Base-by-base conservation (phyloP, 257 asterid genomes). In the Parsonsia alboflavescens region DNA sequence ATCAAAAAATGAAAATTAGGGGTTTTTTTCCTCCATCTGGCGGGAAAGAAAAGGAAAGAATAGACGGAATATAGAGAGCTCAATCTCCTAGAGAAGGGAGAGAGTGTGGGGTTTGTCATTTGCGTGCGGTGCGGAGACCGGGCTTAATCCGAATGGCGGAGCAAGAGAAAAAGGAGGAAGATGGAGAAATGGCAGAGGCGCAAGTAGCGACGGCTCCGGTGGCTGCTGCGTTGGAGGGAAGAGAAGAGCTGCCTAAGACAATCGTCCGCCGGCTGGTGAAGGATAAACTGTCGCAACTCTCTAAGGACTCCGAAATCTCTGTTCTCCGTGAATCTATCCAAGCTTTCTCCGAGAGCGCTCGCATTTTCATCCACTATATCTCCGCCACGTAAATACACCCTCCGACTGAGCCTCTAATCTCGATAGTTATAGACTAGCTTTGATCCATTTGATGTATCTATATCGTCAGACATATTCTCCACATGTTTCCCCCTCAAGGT, bases 211-310 rank as follows among this genome's bases (percentile, higher is more conserved):
- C 87, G 77, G 85, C 73, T 26, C 68, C 56, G 74, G 28, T 70
- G 66, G 76, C 39, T 33, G 39, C 39, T 33, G 39, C 82, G 46
- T 83, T 81, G 7, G 76, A 82, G 28, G 96, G 82, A 22, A 76
- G 82, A 73, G 97, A 95, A 80, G 89, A 83, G 85, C 91, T 95
- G 75, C 99, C 99, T 11, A 92, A 89, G 89, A 77, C 97, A 72
- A 89, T 95, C 56, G 94, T 92, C 76, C 95, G 98, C 77, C 88
- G 97, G 30, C 75, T 95, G 81, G 97, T 95, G 78, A 92, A 90
- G 91, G 96, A 95, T 26, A 95, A 88, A 83, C 93, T 95, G 2
- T 89, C 99, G 10, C 91, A 87, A 79, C 86, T 95, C 73, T 87
- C 97, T 48, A 21, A 81, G 78, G 87, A 83, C 76, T 79, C 80